phyloP scores from a whole-genome alignment of 768 basidiomycete genomes.

The Kwoniella shandongensis region DNA sequence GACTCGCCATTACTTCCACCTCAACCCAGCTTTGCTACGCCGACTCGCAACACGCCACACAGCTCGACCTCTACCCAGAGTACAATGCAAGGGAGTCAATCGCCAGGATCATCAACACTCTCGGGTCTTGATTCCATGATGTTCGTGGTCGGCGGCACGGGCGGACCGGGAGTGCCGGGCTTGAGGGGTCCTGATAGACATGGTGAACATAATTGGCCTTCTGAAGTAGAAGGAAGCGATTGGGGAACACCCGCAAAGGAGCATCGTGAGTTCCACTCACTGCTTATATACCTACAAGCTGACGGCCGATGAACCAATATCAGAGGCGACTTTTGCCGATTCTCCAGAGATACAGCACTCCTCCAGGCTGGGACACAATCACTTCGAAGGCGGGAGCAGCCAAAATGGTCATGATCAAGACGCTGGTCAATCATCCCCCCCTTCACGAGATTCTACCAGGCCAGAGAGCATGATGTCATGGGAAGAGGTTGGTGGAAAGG shows the following conservation, averaged over 20 bases:
- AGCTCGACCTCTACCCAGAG: constrained; percentile 30
- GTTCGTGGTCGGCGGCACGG: constrained; percentile 36
- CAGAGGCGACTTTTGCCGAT: constrained; percentile 28
- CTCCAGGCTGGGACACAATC: constrained; percentile 2
- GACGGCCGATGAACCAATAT: neutral
- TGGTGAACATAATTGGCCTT: constrained; percentile 30
- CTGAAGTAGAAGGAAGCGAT: constrained; percentile 39
- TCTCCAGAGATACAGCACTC: constrained; percentile 13
- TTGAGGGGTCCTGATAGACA: constrained; percentile 6
- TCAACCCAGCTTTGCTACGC: constrained; percentile 28
- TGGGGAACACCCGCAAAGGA: constrained; percentile 47
- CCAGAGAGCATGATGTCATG: constrained; percentile 45
- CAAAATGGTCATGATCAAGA: constrained; percentile 8
- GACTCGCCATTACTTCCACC: constrained; percentile 19
- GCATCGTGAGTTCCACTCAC: constrained; percentile 21
- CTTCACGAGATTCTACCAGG: constrained; percentile 21
- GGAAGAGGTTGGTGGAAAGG: constrained; percentile 45
- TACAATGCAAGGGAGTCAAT: constrained; percentile 25
- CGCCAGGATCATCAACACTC: constrained; percentile 31
- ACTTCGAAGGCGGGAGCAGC: neutral
- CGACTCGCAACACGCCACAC: constrained; percentile 24
- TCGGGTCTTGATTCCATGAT: constrained; percentile 40
- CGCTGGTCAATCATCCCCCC: constrained; percentile 11
- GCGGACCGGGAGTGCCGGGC: constrained; percentile 4
- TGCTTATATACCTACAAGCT: neutral